Base-by-base conservation (phyloP, 805 yeast species). In the Saccharomyces cerevisiae region DNA sequence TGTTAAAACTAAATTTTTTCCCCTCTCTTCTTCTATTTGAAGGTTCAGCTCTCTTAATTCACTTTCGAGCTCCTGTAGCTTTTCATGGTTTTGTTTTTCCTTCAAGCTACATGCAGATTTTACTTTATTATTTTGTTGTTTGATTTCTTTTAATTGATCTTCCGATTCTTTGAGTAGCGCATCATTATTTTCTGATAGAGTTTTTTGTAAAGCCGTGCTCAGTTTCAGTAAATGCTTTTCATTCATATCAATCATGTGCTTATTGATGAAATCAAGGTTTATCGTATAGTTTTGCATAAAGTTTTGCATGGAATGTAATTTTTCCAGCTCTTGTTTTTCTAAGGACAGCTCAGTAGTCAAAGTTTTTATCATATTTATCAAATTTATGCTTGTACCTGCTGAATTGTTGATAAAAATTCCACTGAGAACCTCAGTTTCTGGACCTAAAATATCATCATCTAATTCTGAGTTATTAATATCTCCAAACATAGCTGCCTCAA, bases 401-500 rank as follows among this genome's bases (percentile, higher is more conserved):
- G 81, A 81, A 32, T 85, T 76, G 60, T 83, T 83, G 29, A 76
- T 78, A 60, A 78, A 81, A 46, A 83, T 77, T 0, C 87, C 87
- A 13, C 81, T 73, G 51, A 78, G 71, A 14, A 76, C 72, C 52
- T 75, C 75, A 43, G 78, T 75, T 55, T 74, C 74, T 2, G 77
- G 66, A 0, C 82, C 82, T 30, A 81, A 60, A 10, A 81, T 67
- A 43, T 73, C 69, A 56, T 80, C 84, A 59, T 81, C 85, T 29
- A 81, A 57, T 49, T 72, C 74, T 11, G 72, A 59, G 30, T 70
- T 66, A 59, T 77, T 74, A 21, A 81, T 76, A 64, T 82, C 87
- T 27, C 86, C 84, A 67, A 82, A 83, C 70, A 83, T 71, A 2
- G 85, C 85, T 27, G 77, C 76, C 57, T 81, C 85, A 64, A 80